These are phyloP conservation scores for Aspergillus neoniger DNA, from an alignment of 2,329 filamentous ascomycete species.

Conservation along the genomic window DNA sequence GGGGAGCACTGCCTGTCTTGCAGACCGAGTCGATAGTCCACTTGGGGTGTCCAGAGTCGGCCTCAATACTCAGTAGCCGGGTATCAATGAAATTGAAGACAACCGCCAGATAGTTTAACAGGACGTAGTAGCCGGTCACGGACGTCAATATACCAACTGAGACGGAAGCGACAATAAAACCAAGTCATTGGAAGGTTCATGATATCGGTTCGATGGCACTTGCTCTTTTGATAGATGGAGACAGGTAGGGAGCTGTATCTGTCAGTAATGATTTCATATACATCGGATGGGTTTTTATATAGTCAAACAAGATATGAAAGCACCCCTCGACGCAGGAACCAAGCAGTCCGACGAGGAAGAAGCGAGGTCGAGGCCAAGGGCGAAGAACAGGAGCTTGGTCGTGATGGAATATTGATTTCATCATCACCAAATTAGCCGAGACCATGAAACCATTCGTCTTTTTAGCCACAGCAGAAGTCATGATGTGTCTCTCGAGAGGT, in stretches of 20 bases:
- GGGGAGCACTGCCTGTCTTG: slow-evolving; percentile 7
- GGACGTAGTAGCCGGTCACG: slow-evolving; percentile 3
- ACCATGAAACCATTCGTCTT: no score
- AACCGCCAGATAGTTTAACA: slow-evolving; percentile 1
- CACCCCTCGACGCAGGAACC: not conserved
- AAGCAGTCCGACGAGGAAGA: no score
- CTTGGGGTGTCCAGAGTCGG: not conserved
- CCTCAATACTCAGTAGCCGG: slow-evolving; percentile 4
- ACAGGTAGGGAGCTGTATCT: slow-evolving; percentile 15
- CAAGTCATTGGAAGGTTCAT: slow-evolving; percentile 13
- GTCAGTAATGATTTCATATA: not conserved
- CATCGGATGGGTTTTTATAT: not conserved
- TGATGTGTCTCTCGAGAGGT: no score
- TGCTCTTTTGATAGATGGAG: slow-evolving; percentile 17
- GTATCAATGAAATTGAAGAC: slow-evolving; percentile 11
- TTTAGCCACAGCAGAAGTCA: no score
- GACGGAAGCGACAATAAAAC: slow-evolving; percentile 7
- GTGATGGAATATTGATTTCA: no score
- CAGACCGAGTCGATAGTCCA: slow-evolving; percentile 4
- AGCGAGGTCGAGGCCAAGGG: no score
- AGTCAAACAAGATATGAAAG: slow-evolving; percentile 16
- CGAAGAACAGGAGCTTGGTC: no score
- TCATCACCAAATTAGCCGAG: no score
- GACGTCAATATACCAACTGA: slow-evolving; percentile 1
- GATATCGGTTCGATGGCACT: slow-evolving; percentile 7